These are phyloP conservation scores for Cunninghamia lanceolata DNA, from an alignment of 75 land plant species.

Conservation along the genomic window DNA sequence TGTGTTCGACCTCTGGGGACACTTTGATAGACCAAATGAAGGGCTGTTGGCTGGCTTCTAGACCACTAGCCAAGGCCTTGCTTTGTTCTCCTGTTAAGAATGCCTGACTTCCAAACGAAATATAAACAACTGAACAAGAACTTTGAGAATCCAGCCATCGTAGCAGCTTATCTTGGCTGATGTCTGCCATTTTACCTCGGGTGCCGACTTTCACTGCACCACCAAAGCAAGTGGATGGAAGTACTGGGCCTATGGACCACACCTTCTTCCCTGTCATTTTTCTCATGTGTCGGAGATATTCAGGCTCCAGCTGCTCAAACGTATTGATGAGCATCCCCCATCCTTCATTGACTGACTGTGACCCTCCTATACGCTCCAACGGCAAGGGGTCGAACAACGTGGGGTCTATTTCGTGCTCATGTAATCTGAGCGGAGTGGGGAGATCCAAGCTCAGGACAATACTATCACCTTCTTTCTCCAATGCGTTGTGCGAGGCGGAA, in stretches of 20 bases:
- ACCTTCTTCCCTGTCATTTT: conserved; percentile 13
- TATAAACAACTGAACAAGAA: not conserved
- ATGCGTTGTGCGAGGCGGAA: not conserved
- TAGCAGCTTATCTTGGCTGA: not conserved
- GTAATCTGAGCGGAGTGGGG: not conserved
- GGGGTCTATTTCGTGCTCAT: not conserved
- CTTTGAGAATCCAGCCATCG: conserved; percentile 2
- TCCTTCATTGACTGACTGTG: not conserved
- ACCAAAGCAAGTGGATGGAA: not conserved
- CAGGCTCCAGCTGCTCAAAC: conserved; percentile 32
- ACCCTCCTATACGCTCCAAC: not conserved
- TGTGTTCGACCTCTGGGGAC: not conserved
- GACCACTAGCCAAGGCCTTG: not conserved
- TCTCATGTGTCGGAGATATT: conserved; percentile 11
- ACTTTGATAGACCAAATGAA: conserved; percentile 1
- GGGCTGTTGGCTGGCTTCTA: not conserved
- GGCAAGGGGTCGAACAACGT: not conserved
- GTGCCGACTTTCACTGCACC: not conserved
- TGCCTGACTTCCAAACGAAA: not conserved
- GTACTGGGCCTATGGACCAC: conserved; percentile 44
- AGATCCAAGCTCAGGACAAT: not conserved
- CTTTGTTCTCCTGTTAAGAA: not conserved
- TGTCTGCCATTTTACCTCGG: not conserved
- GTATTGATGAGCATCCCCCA: conserved; percentile 38
- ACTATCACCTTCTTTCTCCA: not conserved